phyloP scores from a whole-genome alignment of 352 stramenopile genomes.

The Globisporangium yorkense region DNA sequence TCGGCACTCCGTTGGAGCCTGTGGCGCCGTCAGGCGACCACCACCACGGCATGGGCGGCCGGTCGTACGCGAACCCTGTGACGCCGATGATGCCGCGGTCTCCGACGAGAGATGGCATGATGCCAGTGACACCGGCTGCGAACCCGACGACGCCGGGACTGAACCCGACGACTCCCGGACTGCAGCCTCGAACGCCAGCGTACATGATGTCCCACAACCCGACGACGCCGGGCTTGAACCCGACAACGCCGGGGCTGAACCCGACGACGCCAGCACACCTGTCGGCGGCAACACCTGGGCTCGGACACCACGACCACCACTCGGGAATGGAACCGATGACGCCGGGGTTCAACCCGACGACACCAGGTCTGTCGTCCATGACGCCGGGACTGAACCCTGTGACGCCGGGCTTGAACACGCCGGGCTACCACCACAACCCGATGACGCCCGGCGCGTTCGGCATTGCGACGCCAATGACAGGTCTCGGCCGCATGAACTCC shows the following conservation, averaged over 20 bases:
- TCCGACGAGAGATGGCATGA: constrained; percentile 52
- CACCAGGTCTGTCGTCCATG: constrained; percentile 71
- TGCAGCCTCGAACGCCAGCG: constrained; percentile 68
- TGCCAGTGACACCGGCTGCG: constrained; percentile 57
- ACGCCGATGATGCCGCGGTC: constrained; percentile 58
- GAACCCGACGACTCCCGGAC: constrained; percentile 75
- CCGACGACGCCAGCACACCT: constrained; percentile 65
- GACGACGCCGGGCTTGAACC: constrained; percentile 74
- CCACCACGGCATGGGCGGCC: constrained; percentile 40
- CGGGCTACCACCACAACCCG: constrained; percentile 81
- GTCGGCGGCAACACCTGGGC: constrained; percentile 62
- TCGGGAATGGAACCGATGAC: constrained; percentile 85
- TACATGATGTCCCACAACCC: constrained; percentile 79
- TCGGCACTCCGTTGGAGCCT: constrained; percentile 76
- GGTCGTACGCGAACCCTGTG: constrained; percentile 43
- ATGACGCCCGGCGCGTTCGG: constrained; percentile 82
- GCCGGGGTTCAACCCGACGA: constrained; percentile 83
- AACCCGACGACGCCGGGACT: constrained; percentile 76
- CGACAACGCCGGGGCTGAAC: constrained; percentile 75
- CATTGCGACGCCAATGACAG: constrained; percentile 54
- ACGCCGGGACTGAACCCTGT: constrained; percentile 77
- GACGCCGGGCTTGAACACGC: constrained; percentile 76
- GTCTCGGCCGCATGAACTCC: constrained; percentile 62
- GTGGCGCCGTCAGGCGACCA: constrained; percentile 54
- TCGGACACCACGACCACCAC: constrained; percentile 46